Evolutionary conservation across 2,329 filamentous ascomycete genomes (phyloP).

Genomic region (Elsinoe batatas): DNA sequence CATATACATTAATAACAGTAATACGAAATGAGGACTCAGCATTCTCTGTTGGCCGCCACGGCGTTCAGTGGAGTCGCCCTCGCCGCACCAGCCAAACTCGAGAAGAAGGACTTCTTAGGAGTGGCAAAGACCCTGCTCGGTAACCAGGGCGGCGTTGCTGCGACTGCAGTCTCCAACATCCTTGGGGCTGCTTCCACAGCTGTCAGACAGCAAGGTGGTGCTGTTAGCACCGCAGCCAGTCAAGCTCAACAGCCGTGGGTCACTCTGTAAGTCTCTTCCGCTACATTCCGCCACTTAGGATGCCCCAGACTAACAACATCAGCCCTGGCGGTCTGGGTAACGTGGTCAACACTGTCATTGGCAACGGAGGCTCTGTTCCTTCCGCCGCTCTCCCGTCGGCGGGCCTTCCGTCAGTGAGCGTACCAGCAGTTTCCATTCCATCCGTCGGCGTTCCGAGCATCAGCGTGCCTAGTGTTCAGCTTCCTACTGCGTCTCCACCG

Average conservation of each 20-base stretch:
- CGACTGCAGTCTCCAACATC: neutral
- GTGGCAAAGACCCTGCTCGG: neutral
- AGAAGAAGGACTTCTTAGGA: constrained; percentile 5
- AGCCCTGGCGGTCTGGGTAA: neutral
- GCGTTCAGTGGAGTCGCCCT: neutral
- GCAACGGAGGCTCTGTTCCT: neutral
- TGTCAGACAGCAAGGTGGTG: neutral
- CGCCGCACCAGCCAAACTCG: neutral
- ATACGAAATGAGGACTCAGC: constrained; percentile 5
- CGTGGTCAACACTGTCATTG: constrained; percentile 3
- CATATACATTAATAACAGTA: neutral
- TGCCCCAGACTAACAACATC: neutral
- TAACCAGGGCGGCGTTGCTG: neutral
- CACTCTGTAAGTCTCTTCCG: neutral
- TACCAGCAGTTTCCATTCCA: neutral
- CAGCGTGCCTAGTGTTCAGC: neutral
- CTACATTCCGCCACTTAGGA: neutral
- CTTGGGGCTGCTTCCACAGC: neutral
- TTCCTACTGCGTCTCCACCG: neutral
- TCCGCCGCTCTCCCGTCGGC: neutral
- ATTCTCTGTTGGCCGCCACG: neutral
- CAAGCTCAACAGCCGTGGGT: constrained; percentile 9
- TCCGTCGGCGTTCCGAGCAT: neutral
- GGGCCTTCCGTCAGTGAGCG: neutral
- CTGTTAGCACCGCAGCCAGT: neutral